These are phyloP conservation scores for Sphaerulina musiva DNA, from an alignment of 2,329 filamentous ascomycete species.

Conservation along the genomic window DNA sequence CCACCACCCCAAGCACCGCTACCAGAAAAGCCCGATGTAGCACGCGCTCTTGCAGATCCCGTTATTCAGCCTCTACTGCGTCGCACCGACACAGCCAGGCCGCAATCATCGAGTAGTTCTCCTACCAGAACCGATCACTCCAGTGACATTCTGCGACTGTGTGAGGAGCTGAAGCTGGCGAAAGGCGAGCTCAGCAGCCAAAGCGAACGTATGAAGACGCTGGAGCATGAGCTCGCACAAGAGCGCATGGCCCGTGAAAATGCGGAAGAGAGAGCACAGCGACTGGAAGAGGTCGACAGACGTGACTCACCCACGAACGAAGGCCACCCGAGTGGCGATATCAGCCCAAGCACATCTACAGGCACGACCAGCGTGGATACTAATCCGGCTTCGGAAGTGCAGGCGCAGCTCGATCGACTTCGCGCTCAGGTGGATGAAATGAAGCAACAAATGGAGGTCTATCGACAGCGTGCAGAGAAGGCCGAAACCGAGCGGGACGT, in stretches of 20 bases:
- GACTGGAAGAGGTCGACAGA: conserved; percentile 56
- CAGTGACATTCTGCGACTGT: conserved; percentile 74
- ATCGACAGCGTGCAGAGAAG: conserved; percentile 65
- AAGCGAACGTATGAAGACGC: conserved; percentile 66
- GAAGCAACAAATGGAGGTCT: conserved; percentile 71
- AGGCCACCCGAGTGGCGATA: conserved; percentile 14
- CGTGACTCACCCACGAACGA: conserved; percentile 29
- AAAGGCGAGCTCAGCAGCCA: conserved; percentile 86
- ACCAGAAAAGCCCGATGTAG: conserved; percentile 81
- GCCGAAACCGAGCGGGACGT: conserved; percentile 72
- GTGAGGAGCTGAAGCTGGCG: conserved; percentile 74
- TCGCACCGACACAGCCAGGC: conserved; percentile 67
- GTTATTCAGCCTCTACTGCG: conserved; percentile 59
- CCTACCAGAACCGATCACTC: conserved; percentile 54
- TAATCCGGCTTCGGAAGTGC: conserved; percentile 43
- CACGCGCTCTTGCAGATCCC: conserved; percentile 42
- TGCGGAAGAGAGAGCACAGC: conserved; percentile 74
- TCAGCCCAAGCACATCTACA: conserved; percentile 11
- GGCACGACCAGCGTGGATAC: neutral
- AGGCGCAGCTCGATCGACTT: conserved; percentile 69
- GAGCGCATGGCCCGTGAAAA: conserved; percentile 76
- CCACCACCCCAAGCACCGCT: conserved; percentile 89
- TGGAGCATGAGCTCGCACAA: conserved; percentile 70
- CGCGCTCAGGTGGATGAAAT: conserved; percentile 73
- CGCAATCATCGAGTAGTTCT: conserved; percentile 50